Evolutionary conservation across 2,329 filamentous ascomycete genomes (phyloP).

Genomic region (Karstenula rhodostoma): DNA sequence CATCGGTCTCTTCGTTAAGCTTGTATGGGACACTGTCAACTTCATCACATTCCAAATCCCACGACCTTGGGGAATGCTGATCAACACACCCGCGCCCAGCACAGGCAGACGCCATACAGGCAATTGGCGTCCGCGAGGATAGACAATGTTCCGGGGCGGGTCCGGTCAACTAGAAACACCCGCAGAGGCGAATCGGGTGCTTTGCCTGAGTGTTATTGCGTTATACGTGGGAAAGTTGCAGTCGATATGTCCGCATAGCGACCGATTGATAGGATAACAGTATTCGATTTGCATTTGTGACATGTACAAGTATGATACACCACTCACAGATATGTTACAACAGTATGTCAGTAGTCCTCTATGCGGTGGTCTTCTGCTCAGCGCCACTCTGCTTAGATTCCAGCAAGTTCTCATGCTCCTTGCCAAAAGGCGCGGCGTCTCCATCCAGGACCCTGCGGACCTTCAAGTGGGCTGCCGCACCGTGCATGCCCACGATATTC

Average conservation of each 20-base stretch:
- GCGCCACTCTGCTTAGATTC: background rate
- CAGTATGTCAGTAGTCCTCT: background rate
- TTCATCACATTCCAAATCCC: background rate
- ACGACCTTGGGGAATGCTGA: background rate
- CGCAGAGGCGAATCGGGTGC: background rate
- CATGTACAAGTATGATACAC: slow-evolving; percentile 16
- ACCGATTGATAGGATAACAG: background rate
- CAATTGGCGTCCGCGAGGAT: background rate
- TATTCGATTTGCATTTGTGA: background rate
- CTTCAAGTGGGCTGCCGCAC: slow-evolving; percentile 37
- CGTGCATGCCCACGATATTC: slow-evolving; percentile 46
- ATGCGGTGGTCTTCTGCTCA: slow-evolving; percentile 1
- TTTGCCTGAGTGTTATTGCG: background rate
- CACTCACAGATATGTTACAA: slow-evolving; percentile 15
- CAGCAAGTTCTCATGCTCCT: slow-evolving; percentile 22
- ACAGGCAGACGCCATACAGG: background rate
- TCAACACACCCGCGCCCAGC: background rate
- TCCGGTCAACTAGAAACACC: too few relatives aligned
- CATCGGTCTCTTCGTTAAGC: background rate
- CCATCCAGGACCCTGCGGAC: slow-evolving; percentile 33
- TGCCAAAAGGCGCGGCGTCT: slow-evolving; percentile 30
- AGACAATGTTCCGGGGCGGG: background rate
- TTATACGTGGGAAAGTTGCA: background rate
- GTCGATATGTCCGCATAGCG: background rate
- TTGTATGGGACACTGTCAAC: background rate